Base-by-base conservation (phyloP, 2,329 filamentous ascomycete species). In the Sarocladiaceae sp. region DNA sequence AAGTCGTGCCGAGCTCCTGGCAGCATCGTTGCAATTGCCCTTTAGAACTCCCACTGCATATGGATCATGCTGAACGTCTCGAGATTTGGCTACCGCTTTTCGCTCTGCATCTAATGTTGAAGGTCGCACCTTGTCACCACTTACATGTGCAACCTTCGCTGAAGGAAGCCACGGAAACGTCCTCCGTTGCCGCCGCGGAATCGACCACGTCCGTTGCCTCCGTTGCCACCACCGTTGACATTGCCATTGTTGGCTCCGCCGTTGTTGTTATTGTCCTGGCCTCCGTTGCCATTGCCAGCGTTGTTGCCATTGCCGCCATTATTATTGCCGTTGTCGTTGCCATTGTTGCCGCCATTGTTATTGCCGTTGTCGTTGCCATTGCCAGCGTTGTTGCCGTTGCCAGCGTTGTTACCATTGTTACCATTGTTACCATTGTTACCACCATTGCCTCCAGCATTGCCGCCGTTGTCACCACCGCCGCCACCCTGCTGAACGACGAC, bases 401-500 rank as follows among this genome's bases (percentile, higher is more conserved):
- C 26, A 12, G 20, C 29, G 26, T 39, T 50, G 22, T 42, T 50
- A 31, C 52, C 39, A 37, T n/a, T 20, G 5, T 42, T 42, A 22
- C 20, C 33, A 31, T 47, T 47, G 28, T 40, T 40, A 26, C 52
- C 52, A 3, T n/a, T 35, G 20, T 50, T 52, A 42, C 31, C 50
- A 31, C 35, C 37, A 23, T 20, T 40, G 28, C 31, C 31, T 22
- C 11, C 31, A 10, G 23, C 22, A 13, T 11, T 23, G 28, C 29
- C 39, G 17, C 44, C 52, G 12, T 25, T 40, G 37, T 48, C 39
- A 13, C 37, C 29, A 23, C 44, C 48, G 26, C 13, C 26, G 35
- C 18, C 52, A 17, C 13, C 52, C 47, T 56, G 54, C 31, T 56
- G 54, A 26, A 56, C 52, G n/a, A 51, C 54, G 13, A 56, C 54